Evolutionary conservation across 495 filamentous ascomycete species (phyloP), one percentile per base, ranked within the genome.

Genomic region (Aspergillus nidulans): DNA sequence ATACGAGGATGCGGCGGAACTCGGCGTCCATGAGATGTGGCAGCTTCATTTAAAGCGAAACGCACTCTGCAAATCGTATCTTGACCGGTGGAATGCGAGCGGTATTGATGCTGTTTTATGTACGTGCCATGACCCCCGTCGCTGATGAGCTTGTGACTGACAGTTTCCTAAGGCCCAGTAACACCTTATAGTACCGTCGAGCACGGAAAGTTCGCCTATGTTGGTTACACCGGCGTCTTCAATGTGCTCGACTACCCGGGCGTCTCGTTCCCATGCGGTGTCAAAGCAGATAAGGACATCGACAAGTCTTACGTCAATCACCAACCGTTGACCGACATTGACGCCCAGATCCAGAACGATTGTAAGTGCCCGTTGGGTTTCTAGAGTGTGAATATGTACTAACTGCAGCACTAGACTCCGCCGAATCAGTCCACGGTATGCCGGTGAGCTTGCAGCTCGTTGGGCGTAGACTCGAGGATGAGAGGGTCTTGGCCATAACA

Each of bases 1-100:
- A 0, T 63, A 76, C 1, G 49, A 81, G 21, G 56, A 64, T 3
- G 63, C 68, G 2, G 67, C 67, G 26, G 38, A 64, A 1, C 49
- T 65, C 2, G 56, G 53, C 0, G 49, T 80, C 0, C 59, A 72
- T 8, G 59, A 67, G 39, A 60, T 77, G 15, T 62, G 68, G 8
- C 64, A 69, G 19, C 57, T 79, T 0, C 77, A 78, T 6, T 69
- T 68, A 0, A 53, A 65, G 42, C 68, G 66, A 49, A 65, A 52
- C 3, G 61, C 63, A 6, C 61, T 81, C 9, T 70, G 75, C 50
- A 74, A 67, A 6, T 62, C 69, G n/a, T 75, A 81, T 58, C 56
- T 81, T 5, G 65, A 71, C 19, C 67, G 80, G 5, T 83, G 77
- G 76, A 63, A 59, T 42, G 49, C 32, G 15, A 24, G 5, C 1